phyloP scores from a whole-genome alignment of 208 protist genomes.

The Wallacemonas rigidus region DNA sequence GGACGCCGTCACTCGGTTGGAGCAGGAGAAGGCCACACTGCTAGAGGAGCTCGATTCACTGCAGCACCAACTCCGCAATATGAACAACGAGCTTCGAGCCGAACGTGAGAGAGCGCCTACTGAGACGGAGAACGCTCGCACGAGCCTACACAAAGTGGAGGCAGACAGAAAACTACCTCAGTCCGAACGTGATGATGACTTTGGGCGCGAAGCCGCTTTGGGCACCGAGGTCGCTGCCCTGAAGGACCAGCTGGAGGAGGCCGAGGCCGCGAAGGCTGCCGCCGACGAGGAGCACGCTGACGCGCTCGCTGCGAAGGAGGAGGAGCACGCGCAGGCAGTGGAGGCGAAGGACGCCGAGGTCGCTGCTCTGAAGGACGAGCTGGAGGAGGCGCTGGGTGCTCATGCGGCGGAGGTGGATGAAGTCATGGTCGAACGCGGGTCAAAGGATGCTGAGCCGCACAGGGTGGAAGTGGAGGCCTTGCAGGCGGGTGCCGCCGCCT shows the following conservation, averaged over 20 bases:
- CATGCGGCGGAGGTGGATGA: background rate
- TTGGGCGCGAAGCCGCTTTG: background rate
- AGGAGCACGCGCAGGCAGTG: background rate
- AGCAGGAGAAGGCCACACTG: conserved; percentile 3
- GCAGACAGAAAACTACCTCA: no score
- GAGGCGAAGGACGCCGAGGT: background rate
- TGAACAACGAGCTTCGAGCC: background rate
- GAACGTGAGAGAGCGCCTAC: no score
- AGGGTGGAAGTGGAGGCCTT: no score
- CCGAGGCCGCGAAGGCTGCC: conserved; percentile 6
- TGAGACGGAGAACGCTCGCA: background rate
- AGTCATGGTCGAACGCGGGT: no score
- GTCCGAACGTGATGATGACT: no score
- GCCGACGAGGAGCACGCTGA: conserved; percentile 12
- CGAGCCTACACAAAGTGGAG: background rate
- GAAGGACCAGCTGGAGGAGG: conserved; percentile 16
- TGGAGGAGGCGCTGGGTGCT: background rate
- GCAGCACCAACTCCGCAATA: conserved; percentile 10
- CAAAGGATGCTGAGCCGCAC: no score
- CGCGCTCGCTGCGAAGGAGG: background rate
- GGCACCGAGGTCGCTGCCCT: conserved; percentile 16
- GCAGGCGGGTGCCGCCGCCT: no score
- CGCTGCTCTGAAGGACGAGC: background rate
- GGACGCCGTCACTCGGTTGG: conserved; percentile 1
- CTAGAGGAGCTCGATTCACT: conserved; percentile 15